A percentile compares a stretch with the other conserved stretches of the same genome.
These are phyloP conservation scores for Xanthoceras sorbifolium DNA, from an alignment of 345 rosid species.

Conservation along the genomic window DNA sequence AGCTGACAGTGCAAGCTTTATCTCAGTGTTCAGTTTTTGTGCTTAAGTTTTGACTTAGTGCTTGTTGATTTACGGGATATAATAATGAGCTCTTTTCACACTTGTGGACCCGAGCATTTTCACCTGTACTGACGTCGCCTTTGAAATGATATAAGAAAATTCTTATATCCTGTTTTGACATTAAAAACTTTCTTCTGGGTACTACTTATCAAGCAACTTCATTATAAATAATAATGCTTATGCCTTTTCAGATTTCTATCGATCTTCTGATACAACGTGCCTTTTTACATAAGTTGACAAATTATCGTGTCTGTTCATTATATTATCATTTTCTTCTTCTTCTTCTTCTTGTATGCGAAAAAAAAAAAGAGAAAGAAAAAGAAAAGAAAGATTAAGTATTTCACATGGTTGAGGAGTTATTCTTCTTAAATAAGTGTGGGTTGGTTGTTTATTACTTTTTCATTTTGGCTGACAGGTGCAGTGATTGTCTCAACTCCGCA, in stretches of 20 bases:
- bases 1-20: neutral
- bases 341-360: neutral
- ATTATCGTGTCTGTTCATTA: neutral
- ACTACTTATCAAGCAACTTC: neutral
- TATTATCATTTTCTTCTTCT: neutral
- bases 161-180: neutral
- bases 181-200: neutral
- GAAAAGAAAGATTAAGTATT: neutral
- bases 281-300: neutral
- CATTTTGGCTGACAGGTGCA: slow-evolving; percentile 56
- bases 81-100: neutral
- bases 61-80: neutral
- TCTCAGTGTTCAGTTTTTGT: neutral
- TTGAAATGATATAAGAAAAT: neutral
- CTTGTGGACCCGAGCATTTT: neutral
- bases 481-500: slow-evolving; percentile 97
- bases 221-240: neutral
- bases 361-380: neutral
- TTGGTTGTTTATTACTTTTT: neutral
- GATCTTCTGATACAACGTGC: neutral
- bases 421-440: neutral
- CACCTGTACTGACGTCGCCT: neutral
- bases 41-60: neutral
- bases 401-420: neutral
- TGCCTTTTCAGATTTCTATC: neutral